Evolutionary conservation across 805 yeast genomes (phyloP).

Genomic region (Barnettozyma pratensis): DNA sequence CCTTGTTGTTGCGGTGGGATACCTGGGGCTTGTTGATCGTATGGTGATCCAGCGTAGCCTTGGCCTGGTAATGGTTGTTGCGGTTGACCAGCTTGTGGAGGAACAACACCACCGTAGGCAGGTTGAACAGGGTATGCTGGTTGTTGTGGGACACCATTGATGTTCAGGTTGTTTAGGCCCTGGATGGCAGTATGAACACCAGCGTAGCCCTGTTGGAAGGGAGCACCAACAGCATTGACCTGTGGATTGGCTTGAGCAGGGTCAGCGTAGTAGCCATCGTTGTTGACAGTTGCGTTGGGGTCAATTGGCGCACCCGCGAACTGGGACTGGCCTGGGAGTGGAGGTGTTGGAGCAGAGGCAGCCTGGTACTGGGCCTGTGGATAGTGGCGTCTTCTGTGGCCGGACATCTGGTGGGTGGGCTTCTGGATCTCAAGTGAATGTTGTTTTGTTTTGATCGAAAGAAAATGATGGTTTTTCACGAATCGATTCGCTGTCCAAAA

Average conservation of each 20-base stretch:
- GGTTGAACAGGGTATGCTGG: constrained; percentile 14
- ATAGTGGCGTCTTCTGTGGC: constrained; percentile 27
- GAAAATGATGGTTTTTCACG: background rate
- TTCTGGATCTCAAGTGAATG: background rate
- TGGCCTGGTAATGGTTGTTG: constrained; percentile 1
- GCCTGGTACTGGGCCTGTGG: constrained; percentile 26
- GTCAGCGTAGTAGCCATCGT: constrained; percentile 1
- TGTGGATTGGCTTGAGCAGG: background rate
- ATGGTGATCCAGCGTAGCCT: constrained; percentile 2
- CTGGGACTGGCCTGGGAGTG: constrained; percentile 8
- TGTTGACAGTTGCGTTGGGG: background rate
- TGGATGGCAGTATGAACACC: constrained; percentile 16
- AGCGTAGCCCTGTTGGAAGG: constrained; percentile 11
- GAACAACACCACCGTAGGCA: constrained; percentile 1
- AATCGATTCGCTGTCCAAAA: constrained; percentile 6
- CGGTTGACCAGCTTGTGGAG: constrained; percentile 1
- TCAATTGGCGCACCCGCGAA: constrained; percentile 1
- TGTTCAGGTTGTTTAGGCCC: constrained; percentile 14
- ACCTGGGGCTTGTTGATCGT: constrained; percentile 1
- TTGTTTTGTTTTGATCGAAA: constrained; percentile 1
- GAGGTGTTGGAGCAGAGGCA: constrained; percentile 9
- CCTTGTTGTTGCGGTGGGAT: constrained; percentile 4
- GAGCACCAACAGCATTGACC: constrained; percentile 17
- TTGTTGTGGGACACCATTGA: constrained; percentile 21
- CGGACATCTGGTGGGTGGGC: constrained; percentile 18